These are phyloP conservation scores for Linnemannia zychae DNA, from an alignment of 192 early-diverging fungal species.

Conservation along the genomic window DNA sequence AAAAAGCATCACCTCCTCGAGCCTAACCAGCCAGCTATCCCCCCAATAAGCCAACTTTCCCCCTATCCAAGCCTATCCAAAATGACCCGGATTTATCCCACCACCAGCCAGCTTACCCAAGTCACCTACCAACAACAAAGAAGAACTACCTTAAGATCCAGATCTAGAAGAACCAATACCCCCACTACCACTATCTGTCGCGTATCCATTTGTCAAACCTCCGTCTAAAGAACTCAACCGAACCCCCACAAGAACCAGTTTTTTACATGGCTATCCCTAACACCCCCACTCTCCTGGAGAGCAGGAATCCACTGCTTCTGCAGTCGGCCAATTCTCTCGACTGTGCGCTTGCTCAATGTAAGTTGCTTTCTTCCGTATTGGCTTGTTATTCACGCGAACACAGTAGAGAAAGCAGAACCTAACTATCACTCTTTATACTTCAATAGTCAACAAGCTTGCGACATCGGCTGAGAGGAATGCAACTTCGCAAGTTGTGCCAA, in stretches of 20 bases:
- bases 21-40: background rate
- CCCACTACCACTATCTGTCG: background rate
- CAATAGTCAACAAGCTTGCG: constrained; percentile 33
- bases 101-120: background rate
- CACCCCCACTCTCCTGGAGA: constrained; percentile 15
- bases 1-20: background rate
- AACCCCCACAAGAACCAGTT: background rate
- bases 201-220: constrained; percentile 6
- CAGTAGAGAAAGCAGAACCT: background rate
- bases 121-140: constrained; percentile 4
- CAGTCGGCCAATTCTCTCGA: constrained; percentile 44
- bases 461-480: constrained; percentile 21
- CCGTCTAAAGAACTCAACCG: constrained; percentile 8
- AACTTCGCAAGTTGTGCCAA: background rate
- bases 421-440: background rate
- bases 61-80: constrained; percentile 9
- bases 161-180: constrained; percentile 20
- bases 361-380: background rate
- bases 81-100: constrained; percentile 12
- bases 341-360: constrained; percentile 42
- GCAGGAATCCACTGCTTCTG: constrained; percentile 7
- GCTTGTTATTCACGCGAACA: background rate
- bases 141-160: constrained; percentile 14
- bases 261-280: constrained; percentile 32
- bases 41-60: background rate